Conservation (phyloP, 2,329 filamentous ascomycete species). For the Trichoderma atrobrunneum region DNA sequence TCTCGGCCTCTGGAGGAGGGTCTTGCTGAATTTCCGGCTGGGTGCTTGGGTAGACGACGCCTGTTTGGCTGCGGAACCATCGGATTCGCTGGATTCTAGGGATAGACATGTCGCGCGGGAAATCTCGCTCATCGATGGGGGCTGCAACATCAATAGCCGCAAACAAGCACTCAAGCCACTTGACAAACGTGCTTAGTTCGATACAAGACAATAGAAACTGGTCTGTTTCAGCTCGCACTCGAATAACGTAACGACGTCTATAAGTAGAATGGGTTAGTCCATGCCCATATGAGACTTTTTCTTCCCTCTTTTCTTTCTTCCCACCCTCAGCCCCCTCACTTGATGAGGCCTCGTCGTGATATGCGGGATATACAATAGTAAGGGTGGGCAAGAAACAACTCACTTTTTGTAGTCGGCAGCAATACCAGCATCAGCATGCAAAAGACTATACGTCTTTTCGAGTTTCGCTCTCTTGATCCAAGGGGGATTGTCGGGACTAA, state of each 20-base stretch:
- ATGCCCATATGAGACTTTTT: not conserved
- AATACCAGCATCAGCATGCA: conserved; percentile 72
- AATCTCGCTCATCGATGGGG: conserved; percentile 67
- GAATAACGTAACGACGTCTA: conserved; percentile 63
- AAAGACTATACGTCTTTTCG: conserved; percentile 66
- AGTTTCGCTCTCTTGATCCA: conserved; percentile 55
- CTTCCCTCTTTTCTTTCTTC: not conserved
- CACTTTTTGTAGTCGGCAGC: conserved; percentile 70
- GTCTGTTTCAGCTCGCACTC: conserved; percentile 69
- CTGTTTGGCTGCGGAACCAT: conserved; percentile 44
- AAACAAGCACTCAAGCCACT: conserved; percentile 66
- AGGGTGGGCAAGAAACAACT: conserved; percentile 27
- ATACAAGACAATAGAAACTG: conserved; percentile 69
- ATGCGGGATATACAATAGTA: not conserved
- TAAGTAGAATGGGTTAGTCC: not conserved
- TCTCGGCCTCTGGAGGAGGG: not conserved
- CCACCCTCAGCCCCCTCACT: not conserved
- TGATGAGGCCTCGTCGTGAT: not conserved
- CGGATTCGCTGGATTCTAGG: conserved; percentile 55
- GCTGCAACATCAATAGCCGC: conserved; percentile 71
- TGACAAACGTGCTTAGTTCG: conserved; percentile 62
- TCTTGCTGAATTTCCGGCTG: conserved; percentile 10
- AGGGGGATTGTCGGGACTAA: conserved; percentile 49
- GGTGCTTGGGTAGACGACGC: conserved; percentile 19
- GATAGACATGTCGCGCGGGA: conserved; percentile 60